These are phyloP conservation scores for Nicotiana rustica DNA, from an alignment of 305 asterid species.

Conservation along the genomic window DNA sequence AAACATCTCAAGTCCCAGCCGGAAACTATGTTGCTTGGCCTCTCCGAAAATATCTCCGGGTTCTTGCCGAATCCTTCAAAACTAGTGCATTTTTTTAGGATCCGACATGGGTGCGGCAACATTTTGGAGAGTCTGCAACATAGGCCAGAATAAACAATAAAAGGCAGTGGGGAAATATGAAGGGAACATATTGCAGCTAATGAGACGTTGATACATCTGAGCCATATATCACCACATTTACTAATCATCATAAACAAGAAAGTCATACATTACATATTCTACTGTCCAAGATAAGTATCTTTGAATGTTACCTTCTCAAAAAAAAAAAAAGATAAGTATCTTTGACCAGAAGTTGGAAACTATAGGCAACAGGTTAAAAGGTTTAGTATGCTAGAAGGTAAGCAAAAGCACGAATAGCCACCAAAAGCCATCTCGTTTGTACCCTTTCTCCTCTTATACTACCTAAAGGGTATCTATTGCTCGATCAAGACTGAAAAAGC, in stretches of 20 bases:
- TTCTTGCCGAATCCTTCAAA: too few species aligned
- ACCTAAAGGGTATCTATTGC: slow-evolving; percentile 17
- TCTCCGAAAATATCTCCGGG: too few species aligned
- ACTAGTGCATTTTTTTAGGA: too few species aligned
- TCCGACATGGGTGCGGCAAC: too few species aligned
- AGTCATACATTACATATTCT: neutral
- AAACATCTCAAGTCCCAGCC: neutral
- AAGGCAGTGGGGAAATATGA: neutral
- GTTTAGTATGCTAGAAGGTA: neutral
- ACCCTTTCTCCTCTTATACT: slow-evolving; percentile 22
- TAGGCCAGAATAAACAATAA: neutral
- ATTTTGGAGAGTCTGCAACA: too few species aligned
- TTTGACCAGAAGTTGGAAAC: neutral
- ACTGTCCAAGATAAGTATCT: slow-evolving; percentile 21
- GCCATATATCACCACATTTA: slow-evolving; percentile 19
- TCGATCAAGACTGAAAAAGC: neutral
- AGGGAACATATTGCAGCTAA: neutral
- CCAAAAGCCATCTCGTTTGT: neutral
- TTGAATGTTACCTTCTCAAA: neutral
- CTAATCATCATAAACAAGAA: neutral
- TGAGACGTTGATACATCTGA: neutral
- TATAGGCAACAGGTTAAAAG: neutral
- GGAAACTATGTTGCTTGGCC: too few species aligned
- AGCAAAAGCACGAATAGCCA: slow-evolving; percentile 3
- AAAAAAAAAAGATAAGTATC: too few species aligned